A percentile compares a stretch with the other conserved stretches of the same genome.
These are phyloP conservation scores for Saccharum officinarum DNA, from an alignment of 176 grass and related monocot genomes.

Conservation along the genomic window DNA sequence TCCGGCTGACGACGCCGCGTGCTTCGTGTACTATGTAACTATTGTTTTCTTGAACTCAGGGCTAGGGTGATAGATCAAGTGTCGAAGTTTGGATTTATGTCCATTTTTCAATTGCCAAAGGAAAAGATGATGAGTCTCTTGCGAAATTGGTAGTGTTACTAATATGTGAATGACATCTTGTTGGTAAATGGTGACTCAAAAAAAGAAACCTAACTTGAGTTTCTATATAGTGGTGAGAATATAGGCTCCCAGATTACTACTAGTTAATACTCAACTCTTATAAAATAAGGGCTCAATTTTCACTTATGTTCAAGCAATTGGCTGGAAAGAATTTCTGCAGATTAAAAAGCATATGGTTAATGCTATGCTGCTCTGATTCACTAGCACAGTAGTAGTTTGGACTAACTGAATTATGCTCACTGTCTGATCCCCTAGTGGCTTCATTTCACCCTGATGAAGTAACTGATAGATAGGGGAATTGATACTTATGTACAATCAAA, in stretches of 20 bases:
- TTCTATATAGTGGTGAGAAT: not conserved
- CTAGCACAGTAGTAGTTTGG: not conserved
- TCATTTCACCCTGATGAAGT: not conserved
- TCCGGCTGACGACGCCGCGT: slow-evolving; percentile 29
- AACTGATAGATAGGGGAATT: not conserved
- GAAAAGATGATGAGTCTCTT: not conserved
- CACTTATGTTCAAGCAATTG: not conserved
- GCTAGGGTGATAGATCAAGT: slow-evolving; percentile 4
- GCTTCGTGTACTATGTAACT: not conserved
- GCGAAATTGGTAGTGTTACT: not conserved
- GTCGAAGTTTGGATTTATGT: not conserved
- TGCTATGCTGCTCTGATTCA: not conserved
- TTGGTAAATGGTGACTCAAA: not conserved
- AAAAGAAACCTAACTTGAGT: not conserved
- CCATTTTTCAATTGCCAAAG: not conserved
- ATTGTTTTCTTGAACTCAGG: not conserved
- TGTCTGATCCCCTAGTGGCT: not conserved
- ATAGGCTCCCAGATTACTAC: not conserved
- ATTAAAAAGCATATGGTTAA: not conserved
- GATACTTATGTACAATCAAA: not conserved
- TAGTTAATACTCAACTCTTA: not conserved
- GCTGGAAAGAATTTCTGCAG: not conserved
- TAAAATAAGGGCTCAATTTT: not conserved
- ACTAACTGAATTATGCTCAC: not conserved
- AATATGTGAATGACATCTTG: not conserved